Evolutionary conservation across 2,329 filamentous ascomycete species (phyloP), one percentile per base, ranked within the genome.

Genomic region (Calonectria pauciramosa): DNA sequence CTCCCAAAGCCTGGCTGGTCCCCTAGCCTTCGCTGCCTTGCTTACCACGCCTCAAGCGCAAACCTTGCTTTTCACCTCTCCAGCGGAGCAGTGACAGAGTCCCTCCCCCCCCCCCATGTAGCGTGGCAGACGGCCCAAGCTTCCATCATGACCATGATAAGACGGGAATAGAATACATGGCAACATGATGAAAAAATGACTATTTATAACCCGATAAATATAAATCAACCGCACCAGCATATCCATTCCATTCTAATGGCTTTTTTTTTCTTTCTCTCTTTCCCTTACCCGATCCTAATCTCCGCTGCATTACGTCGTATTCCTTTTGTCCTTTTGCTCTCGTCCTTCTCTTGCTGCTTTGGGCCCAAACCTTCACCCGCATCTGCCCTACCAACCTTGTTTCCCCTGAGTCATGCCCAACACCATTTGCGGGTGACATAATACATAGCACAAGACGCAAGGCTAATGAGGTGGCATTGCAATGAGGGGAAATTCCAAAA

Each of bases 1-100:
- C 41, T 9, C 20, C 44, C 30, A 49, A 41, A 41, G 10, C 67
- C 30, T 60, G 51, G 38, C 51, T 16, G 49, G 49, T 20, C 52
- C 64, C 64, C 56, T 67, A 47, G 54, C 44, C 44, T 49, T 56
- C 60, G 23, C 32, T 67, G 56, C 47, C 44, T 73, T 63, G 54
- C 60, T 52, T 59, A 34, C 51, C 49, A 34, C 38, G 16, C 52
- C 52, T 49, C 49, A 67, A 41, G 70, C 70, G 26, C 41, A 67
- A 41, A 67, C 69, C 30, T 63, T 63, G 56, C 56, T 26, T 47
- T 47, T 28, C 56, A 38, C 56, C 32, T 36, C 10, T 60, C 36
- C n/a, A 36, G 36, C 13, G n/a, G 56, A 36, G 56, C 44, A 60
- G n/a, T 60, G 34, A 36, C 56, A 20, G 51, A 11, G 44, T 47